These are phyloP conservation scores for Pyracantha coccinea DNA, from an alignment of 331 rosid species.

Conservation along the genomic window DNA sequence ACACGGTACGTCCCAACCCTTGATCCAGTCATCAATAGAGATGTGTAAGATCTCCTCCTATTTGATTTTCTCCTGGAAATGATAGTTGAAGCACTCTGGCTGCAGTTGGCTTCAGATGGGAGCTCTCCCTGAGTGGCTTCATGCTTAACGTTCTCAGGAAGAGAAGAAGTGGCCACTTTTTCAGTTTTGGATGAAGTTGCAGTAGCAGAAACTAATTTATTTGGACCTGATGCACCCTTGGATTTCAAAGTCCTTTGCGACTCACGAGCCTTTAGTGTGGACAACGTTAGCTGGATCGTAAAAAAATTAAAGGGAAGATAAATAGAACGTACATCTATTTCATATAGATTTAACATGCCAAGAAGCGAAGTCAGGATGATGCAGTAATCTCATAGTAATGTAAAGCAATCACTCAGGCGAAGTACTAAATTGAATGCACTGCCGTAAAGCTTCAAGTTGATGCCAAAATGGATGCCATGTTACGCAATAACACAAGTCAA, in stretches of 20 bases:
- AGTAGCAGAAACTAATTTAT: slow-evolving; percentile 26
- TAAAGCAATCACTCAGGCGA: not conserved
- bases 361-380: not conserved
- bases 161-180: slow-evolving; percentile 23
- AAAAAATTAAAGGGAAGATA: not conserved
- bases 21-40: slow-evolving; percentile 50
- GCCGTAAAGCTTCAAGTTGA: not conserved
- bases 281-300: slow-evolving; percentile 44
- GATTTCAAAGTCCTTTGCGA: slow-evolving; percentile 34
- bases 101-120: slow-evolving; percentile 34
- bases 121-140: slow-evolving; percentile 24
- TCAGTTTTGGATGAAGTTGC: slow-evolving; percentile 35
- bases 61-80: slow-evolving; percentile 34
- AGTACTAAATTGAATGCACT: not conserved
- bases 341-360: not conserved
- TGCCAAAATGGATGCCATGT: not conserved
- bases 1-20: slow-evolving; percentile 42
- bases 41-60: slow-evolving; percentile 70
- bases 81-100: slow-evolving; percentile 22
- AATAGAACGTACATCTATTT: not conserved
- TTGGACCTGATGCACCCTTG: slow-evolving; percentile 19
- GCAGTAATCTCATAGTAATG: not conserved
- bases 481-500: not conserved
- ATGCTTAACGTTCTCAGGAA: slow-evolving; percentile 27
- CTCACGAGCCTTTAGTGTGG: slow-evolving; percentile 32